Evolutionary conservation across 2,329 filamentous ascomycete genomes (phyloP).

Genomic region (Trichoderma polysporum): DNA sequence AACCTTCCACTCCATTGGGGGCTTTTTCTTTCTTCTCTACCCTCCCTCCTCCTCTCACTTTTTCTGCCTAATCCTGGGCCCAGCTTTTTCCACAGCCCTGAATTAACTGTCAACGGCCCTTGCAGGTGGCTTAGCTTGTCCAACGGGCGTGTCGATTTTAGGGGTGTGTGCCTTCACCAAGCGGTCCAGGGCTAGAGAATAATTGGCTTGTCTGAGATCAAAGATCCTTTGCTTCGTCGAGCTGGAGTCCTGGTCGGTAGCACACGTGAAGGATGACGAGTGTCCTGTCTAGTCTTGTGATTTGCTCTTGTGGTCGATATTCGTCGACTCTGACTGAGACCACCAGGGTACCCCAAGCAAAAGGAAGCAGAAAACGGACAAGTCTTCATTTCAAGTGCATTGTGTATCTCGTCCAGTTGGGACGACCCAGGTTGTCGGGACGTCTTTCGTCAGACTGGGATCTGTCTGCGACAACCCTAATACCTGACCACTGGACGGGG

Average conservation of each 20-base stretch:
- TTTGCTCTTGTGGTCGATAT: slow-evolving; percentile 14
- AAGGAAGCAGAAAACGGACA: background rate
- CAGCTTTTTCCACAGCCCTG: background rate
- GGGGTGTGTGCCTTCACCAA: slow-evolving; percentile 11
- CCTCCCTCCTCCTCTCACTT: background rate
- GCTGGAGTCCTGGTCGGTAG: background rate
- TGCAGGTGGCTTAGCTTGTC: slow-evolving; percentile 20
- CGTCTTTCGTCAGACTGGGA: slow-evolving; percentile 3
- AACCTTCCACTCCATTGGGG: background rate
- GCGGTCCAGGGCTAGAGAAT: slow-evolving; percentile 1
- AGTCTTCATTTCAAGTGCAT: slow-evolving; percentile 9
- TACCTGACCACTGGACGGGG: background rate
- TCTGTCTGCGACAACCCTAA: slow-evolving; percentile 4
- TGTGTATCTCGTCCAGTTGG: background rate
- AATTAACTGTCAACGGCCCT: slow-evolving; percentile 10
- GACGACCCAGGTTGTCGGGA: slow-evolving; percentile 22
- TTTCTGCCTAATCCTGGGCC: background rate
- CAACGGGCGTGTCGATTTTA: slow-evolving; percentile 10
- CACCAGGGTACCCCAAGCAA: background rate
- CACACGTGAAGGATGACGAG: background rate
- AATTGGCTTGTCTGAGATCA: slow-evolving; percentile 23
- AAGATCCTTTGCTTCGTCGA: slow-evolving; percentile 5
- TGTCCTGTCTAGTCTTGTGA: slow-evolving; percentile 7
- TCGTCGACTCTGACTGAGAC: slow-evolving; percentile 17
- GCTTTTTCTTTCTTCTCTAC: background rate